Base-by-base conservation (phyloP, 768 basidiomycete genomes). In the Scleroderma bovista region DNA sequence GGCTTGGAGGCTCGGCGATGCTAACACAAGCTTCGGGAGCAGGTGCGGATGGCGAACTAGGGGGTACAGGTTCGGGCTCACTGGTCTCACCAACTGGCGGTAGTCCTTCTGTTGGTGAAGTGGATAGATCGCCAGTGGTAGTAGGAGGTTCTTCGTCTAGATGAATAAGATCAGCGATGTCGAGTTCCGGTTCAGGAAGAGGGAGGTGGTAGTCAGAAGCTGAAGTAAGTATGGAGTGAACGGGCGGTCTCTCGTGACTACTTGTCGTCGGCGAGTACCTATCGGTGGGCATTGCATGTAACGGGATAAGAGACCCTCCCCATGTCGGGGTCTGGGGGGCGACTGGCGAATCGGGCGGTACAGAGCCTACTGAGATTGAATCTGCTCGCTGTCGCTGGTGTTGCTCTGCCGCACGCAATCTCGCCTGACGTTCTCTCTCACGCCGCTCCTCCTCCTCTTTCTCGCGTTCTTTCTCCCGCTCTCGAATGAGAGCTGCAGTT, bases 121-220 rank as follows among this genome's bases (percentile, higher is more conserved):
- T 48, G 15, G 54, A 48, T 6, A 56, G 26, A 16, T 61, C 51
- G 42, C 63, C 58, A 43, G 53, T 45, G 47, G 63, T 52, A 7
- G 52, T 52, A 26, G 49, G 23, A 17, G 70, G 64, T 48, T 84
- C 83, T 44, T 86, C 86, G 53, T 88, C 86, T 53, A 88, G 78
- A 63, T 88, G 86, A 52, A 88, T 87, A 55, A 88, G 70, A 63
- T 88, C 86, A 34, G 80, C 78, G 17, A 88, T 76, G 58, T 87
- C 83, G 45, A 88, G 61, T 66, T 88, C 86, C 29, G 78, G 78
- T 62, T 85, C 86, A 17, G 68, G 57, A 6, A 61, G 53, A 24
- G 60, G 47, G 37, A 51, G 60, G 48, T 56, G 65, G 29, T 69
- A 61, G 53, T 81, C 80, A 29, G 77, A 67, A 16, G 68, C 52